Conservation (phyloP, 805 yeast genomes). For the Metschnikowia arizonensis region DNA sequence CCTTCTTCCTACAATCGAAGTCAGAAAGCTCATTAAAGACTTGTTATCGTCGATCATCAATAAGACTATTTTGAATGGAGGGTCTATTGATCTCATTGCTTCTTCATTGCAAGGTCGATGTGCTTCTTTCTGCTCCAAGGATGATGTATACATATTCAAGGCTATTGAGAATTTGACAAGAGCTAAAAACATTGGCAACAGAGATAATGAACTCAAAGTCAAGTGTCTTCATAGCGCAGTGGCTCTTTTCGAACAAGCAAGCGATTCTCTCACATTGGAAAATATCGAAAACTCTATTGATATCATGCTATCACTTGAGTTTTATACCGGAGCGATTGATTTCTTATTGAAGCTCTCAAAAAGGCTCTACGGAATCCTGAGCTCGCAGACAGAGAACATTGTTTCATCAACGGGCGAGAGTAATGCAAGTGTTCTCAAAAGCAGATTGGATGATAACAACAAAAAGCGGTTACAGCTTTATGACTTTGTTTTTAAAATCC, state of each 20-base stretch:
- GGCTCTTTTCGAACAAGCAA: conserved; percentile 70
- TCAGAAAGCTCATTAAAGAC: conserved; percentile 71
- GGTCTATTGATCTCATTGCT: conserved; percentile 86
- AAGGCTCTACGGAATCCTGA: conserved; percentile 41
- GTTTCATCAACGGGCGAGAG: conserved; percentile 9
- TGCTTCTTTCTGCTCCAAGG: conserved; percentile 90
- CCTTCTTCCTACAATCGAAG: conserved; percentile 64
- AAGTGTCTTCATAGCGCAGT: conserved; percentile 72
- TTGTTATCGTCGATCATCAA: conserved; percentile 85
- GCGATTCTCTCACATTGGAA: conserved; percentile 71
- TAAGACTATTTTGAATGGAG: conserved; percentile 85
- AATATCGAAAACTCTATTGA: conserved; percentile 76
- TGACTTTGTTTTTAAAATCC: conserved; percentile 67
- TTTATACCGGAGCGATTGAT: conserved; percentile 80
- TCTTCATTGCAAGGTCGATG: conserved; percentile 86
- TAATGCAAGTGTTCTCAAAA: conserved; percentile 8
- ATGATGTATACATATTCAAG: conserved; percentile 88
- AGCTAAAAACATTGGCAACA: conserved; percentile 70
- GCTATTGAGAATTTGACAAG: conserved; percentile 88
- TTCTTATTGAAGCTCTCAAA: conserved; percentile 74
- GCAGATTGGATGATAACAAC: conserved; percentile 15
- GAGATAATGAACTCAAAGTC: conserved; percentile 65
- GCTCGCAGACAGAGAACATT: conserved; percentile 5
- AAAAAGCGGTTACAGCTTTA: conserved; percentile 45
- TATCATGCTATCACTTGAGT: conserved; percentile 73